Conservation (phyloP, 1,284 basidiomycete genomes). For the Mycena sp. region DNA sequence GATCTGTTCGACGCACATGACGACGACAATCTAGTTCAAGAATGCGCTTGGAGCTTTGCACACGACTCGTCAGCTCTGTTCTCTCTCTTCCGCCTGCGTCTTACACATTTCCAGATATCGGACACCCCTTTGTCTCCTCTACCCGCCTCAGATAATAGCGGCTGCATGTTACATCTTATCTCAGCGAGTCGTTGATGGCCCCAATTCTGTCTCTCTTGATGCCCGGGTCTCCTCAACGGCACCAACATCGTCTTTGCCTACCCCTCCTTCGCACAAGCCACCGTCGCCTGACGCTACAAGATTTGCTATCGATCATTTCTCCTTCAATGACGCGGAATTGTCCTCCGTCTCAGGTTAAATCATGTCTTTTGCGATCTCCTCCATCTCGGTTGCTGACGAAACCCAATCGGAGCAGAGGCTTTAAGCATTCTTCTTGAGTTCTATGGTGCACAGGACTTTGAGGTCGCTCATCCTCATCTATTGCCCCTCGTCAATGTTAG, state of each 20-base stretch:
- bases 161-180: slow-evolving; percentile 79
- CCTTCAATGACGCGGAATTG: slow-evolving; percentile 67
- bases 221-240: slow-evolving; percentile 70
- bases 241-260: slow-evolving; percentile 72
- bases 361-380: slow-evolving; percentile 11
- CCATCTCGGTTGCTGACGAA: slow-evolving; percentile 14
- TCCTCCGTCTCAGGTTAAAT: slow-evolving; percentile 63
- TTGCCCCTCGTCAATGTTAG: slow-evolving; percentile 15
- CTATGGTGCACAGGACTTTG: slow-evolving; percentile 69
- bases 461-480: slow-evolving; percentile 41
- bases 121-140: slow-evolving; percentile 78
- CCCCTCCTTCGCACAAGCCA: slow-evolving; percentile 79
- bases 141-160: slow-evolving; percentile 72
- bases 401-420: slow-evolving; percentile 54
- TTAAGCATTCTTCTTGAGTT: slow-evolving; percentile 76
- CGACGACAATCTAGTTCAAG: slow-evolving; percentile 60
- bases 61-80: slow-evolving; percentile 78
- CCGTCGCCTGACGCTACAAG: slow-evolving; percentile 74
- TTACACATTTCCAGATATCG: slow-evolving; percentile 61
- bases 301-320: slow-evolving; percentile 71
- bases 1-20: slow-evolving; percentile 68
- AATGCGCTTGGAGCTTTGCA: slow-evolving; percentile 83
- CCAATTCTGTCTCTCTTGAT: slow-evolving; percentile 75
- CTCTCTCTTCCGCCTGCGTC: slow-evolving; percentile 14
- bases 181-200: slow-evolving; percentile 74